A percentile compares a stretch with the other conserved stretches of the same genome.
Conservation (phyloP, 805 yeast genomes). For the Nakazawaea ambrosiae region DNA sequence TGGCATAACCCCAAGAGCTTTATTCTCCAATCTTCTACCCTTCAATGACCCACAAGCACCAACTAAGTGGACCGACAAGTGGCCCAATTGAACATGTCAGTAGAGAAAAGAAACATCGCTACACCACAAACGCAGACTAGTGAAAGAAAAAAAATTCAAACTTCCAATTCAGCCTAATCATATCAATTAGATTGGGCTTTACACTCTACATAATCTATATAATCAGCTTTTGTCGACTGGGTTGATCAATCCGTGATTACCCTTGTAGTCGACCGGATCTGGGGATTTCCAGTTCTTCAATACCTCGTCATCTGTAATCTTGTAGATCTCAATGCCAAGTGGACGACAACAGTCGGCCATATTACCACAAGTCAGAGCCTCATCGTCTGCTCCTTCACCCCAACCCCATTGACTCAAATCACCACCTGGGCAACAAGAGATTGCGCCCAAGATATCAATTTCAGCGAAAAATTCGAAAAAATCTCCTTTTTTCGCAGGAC, state of each 20-base stretch:
- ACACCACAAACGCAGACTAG: too few relatives aligned
- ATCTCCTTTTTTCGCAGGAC: conserved; percentile 54
- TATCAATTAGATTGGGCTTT: too few relatives aligned
- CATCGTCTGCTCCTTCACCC: conserved; percentile 56
- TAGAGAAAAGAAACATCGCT: too few relatives aligned
- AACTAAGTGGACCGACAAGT: too few relatives aligned
- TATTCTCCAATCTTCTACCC: too few relatives aligned
- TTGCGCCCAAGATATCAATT: conserved; percentile 54
- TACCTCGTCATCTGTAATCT: conserved; percentile 37
- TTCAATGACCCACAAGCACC: too few relatives aligned
- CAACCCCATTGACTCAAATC: conserved; percentile 64
- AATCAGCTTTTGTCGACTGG: conserved; percentile 15
- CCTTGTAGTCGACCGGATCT: conserved; percentile 42
- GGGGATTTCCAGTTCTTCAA: conserved; percentile 48
- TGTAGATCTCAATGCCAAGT: conserved; percentile 53
- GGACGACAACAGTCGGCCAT: conserved; percentile 62
- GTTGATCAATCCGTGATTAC: conserved; percentile 44
- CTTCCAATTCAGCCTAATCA: too few relatives aligned
- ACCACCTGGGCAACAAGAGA: conserved; percentile 67
- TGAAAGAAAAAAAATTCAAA: too few relatives aligned
- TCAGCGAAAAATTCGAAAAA: conserved; percentile 65
- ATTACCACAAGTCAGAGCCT: conserved; percentile 34
- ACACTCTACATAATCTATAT: background rate
- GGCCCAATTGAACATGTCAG: too few relatives aligned
- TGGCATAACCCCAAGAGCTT: too few relatives aligned